Base-by-base conservation (phyloP, 1,139 yeast species). In the Yamadazyma epiphylla region DNA sequence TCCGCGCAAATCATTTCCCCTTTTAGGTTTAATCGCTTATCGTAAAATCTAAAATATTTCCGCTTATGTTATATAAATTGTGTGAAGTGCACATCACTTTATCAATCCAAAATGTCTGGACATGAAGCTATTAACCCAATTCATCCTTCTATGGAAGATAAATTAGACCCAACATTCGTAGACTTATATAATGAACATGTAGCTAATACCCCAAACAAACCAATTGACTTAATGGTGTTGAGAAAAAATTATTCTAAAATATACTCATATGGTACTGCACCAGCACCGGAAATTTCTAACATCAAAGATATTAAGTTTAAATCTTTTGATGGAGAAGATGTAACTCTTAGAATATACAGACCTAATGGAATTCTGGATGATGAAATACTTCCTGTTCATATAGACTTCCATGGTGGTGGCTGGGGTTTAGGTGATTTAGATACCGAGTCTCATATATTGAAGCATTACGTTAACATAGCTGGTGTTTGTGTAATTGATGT, bases 331-430 rank as follows among this genome's bases (percentile, higher is more conserved):
- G 55, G 65, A 13, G 35, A 39, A 8, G 53, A 46, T 5, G 54
- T 51, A 3, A 49, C 60, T 13, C 57, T 65, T 3, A 49, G 74
- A 33, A 59, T 67, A 3, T 67, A 64, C 38, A 52, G 55, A 19
- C 74, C 73, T 7, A 43, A 49, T 13, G 58, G 59, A 9, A 48
- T 46, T 10, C 39, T 43, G 13, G 73, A 71, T 1, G 51, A 35
- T 3, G 48, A 43, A 5, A 70, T 70, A 1, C 64, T 69, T 60
- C 75, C 76, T 3, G 55, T 63, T 21, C 55, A 60, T 20, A 42
- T 68, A 11, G 68, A 70, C 63, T 67, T 53, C 48, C 76, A 70
- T 38, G 76, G 76, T n/a, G 72, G 72, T 19, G 67, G 66, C 5
- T 68, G 72, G 69, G 74, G 67, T 3, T 51, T 70, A n/a, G 75